phyloP scores from a whole-genome alignment of 192 early-diverging fungal genomes.

The Tieghemiomyces parasiticus region DNA sequence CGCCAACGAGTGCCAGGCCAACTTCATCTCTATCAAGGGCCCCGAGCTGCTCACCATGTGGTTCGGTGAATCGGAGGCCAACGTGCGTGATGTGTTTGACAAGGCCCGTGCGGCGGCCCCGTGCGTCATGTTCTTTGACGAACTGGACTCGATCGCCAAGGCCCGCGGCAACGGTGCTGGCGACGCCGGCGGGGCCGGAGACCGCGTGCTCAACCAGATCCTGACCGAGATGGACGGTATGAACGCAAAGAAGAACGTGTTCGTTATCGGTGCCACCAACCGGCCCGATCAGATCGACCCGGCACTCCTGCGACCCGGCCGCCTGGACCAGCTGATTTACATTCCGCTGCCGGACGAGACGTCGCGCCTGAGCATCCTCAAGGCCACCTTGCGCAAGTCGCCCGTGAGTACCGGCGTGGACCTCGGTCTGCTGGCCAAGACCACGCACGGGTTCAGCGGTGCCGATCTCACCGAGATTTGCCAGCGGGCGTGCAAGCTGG shows the following conservation, averaged over 20 bases:
- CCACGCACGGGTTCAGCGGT: constrained; percentile 89
- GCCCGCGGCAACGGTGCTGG: constrained; percentile 67
- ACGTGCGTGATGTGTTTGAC: constrained; percentile 98
- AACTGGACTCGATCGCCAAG: constrained; percentile 96
- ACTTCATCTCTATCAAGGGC: constrained; percentile 99
- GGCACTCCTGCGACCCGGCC: constrained; percentile 92
- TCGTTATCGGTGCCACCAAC: constrained; percentile 99
- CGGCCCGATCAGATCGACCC: constrained; percentile 97
- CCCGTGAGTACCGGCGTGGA: constrained; percentile 71
- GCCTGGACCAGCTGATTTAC: constrained; percentile 97
- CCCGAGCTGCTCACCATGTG: constrained; percentile 99
- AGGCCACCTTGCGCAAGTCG: constrained; percentile 86
- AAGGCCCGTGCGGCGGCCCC: constrained; percentile 95
- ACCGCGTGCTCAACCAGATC: constrained; percentile 98
- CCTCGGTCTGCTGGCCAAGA: constrained; percentile 70
- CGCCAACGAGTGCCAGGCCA: constrained; percentile 99
- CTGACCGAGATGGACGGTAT: constrained; percentile 99
- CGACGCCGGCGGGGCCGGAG: constrained; percentile 85
- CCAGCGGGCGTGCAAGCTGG: constrained; percentile 93
- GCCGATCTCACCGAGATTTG: constrained; percentile 98
- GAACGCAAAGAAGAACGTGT: constrained; percentile 99
- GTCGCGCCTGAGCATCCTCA: constrained; percentile 71
- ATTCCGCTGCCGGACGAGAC: constrained; percentile 84
- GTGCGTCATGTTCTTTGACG: constrained; percentile 99
- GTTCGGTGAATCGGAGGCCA: constrained; percentile 99